Evolutionary conservation across 148 eudicot genomes (phyloP).

Genomic region (Simmondsia chinensis): DNA sequence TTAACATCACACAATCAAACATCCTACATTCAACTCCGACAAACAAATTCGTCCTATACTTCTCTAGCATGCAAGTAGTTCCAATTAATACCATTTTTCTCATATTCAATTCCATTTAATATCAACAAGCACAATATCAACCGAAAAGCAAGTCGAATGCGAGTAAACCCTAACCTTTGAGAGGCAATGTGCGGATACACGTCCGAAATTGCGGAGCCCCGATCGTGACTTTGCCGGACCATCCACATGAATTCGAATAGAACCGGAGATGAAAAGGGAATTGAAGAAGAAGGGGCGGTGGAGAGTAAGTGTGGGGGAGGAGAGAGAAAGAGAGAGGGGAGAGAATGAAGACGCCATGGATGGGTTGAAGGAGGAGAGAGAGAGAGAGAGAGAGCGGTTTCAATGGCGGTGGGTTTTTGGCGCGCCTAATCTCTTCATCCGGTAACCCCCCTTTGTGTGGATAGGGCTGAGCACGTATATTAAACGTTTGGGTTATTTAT

Average conservation of each 20-base stretch:
- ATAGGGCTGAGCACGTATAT: too few relatives aligned
- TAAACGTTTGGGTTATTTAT: too few relatives aligned
- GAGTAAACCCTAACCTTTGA: conserved; percentile 11
- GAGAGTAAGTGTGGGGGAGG: conserved; percentile 1
- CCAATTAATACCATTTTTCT: too few relatives aligned
- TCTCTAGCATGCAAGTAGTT: too few relatives aligned
- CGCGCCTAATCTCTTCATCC: too few relatives aligned
- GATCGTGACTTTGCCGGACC: conserved; percentile 4
- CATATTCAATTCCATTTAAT: too few relatives aligned
- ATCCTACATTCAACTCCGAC: too few relatives aligned
- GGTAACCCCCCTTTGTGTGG: too few relatives aligned
- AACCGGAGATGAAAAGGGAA: not conserved
- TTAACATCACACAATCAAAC: too few relatives aligned
- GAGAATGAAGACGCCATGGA: conserved; percentile 41
- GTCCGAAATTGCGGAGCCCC: not conserved
- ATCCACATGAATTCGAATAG: conserved; percentile 7
- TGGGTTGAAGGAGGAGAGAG: conserved; percentile 3
- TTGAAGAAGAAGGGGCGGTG: conserved; percentile 2
- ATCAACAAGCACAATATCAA: not conserved
- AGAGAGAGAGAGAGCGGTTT: not conserved
- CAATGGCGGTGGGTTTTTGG: too few relatives aligned
- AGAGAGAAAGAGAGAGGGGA: conserved; percentile 2
- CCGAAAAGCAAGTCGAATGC: not conserved
- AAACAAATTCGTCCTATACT: too few relatives aligned
- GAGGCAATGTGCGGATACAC: not conserved